These are phyloP conservation scores for Cupressus sempervirens DNA, from an alignment of 75 land plant genomes.

Conservation along the genomic window DNA sequence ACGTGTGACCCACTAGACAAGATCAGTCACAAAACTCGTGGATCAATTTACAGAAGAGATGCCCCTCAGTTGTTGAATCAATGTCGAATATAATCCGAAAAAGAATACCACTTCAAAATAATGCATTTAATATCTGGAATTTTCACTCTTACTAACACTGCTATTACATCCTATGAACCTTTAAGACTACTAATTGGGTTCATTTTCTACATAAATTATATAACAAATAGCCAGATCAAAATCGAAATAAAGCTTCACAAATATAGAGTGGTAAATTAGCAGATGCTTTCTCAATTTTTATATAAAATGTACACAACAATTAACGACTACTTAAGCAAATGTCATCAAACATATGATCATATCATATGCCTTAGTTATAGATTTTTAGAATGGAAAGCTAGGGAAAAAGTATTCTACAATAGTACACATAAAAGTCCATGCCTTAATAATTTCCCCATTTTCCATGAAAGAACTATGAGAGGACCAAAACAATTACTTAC, in stretches of 20 bases:
- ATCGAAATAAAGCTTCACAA: neutral
- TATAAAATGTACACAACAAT: neutral
- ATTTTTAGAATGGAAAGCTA: neutral
- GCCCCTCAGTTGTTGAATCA: too few species aligned
- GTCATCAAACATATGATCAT: neutral
- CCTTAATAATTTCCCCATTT: neutral
- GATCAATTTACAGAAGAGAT: too few species aligned
- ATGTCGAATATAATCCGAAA: too few species aligned
- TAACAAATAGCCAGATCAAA: too few species aligned
- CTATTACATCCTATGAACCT: too few species aligned
- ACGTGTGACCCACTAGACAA: too few species aligned
- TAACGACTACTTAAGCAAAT: neutral
- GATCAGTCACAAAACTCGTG: too few species aligned
- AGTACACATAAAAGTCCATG: neutral
- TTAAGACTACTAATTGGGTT: too few species aligned
- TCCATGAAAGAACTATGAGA: neutral
- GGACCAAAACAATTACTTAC: conserved; percentile 19
- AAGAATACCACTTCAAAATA: too few species aligned
- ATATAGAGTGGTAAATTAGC: neutral
- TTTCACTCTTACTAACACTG: too few species aligned
- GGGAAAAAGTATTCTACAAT: neutral
- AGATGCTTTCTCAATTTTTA: neutral
- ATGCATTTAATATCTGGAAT: too few species aligned
- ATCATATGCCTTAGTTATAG: neutral
- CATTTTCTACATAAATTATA: too few species aligned